Conservation (phyloP, 768 basidiomycete species). For the Sistotremastrum suecicum region DNA sequence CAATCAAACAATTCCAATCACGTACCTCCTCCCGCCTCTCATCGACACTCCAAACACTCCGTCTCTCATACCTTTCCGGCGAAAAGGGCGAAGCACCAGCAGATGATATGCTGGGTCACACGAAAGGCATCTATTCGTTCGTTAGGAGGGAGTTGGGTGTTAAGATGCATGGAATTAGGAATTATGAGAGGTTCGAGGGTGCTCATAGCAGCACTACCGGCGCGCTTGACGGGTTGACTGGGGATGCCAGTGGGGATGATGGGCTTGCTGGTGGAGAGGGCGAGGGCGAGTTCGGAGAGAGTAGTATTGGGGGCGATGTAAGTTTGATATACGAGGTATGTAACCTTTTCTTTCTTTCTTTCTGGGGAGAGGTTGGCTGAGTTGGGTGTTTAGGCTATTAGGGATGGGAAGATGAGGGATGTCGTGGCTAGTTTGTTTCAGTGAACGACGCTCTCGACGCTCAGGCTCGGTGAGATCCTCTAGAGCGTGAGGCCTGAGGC, state of each 20-base stretch:
- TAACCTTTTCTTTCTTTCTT: not conserved
- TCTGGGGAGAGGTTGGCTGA: not conserved
- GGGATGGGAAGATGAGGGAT: conserved; percentile 52
- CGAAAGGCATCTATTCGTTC: conserved; percentile 63
- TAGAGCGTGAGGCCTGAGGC: too few species aligned
- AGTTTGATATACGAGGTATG: conserved; percentile 61
- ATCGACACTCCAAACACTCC: conserved; percentile 15
- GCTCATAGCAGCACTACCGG: not conserved
- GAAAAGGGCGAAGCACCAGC: conserved; percentile 53
- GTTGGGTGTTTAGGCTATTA: conserved; percentile 28
- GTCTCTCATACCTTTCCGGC: conserved; percentile 44
- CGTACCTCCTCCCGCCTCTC: too few species aligned
- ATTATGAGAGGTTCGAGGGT: conserved; percentile 23
- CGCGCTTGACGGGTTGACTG: not conserved
- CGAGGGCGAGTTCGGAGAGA: conserved; percentile 33
- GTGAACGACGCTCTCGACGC: too few species aligned
- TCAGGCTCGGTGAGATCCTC: too few species aligned
- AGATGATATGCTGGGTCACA: conserved; percentile 48
- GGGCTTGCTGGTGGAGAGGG: not conserved
- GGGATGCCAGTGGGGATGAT: too few species aligned
- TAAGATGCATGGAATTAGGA: conserved; percentile 68
- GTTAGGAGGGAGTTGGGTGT: conserved; percentile 61
- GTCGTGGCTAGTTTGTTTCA: conserved; percentile 41
- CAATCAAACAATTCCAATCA: not conserved
- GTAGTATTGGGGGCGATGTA: conserved; percentile 56